Evolutionary conservation across 1,139 yeast species (phyloP), one percentile per base, ranked within the genome.

Genomic region (Meyerozyma guilliermondii): DNA sequence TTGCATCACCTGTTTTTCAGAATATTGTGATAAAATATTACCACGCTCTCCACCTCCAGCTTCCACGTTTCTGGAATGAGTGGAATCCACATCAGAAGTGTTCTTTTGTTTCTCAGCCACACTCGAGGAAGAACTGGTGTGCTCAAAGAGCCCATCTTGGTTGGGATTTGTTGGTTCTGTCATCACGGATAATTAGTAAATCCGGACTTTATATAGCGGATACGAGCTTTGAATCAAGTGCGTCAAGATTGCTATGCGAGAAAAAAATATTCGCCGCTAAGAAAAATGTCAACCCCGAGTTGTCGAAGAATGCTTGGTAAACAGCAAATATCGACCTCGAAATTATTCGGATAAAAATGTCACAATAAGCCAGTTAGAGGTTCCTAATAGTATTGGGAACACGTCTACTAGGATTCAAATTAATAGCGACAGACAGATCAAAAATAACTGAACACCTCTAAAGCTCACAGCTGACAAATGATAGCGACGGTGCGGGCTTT

Each of bases 1-100:
- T 46, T 69, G 73, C 74, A 80, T 75, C 7, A 81, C 87, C 57
- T 83, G 86, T 26, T 76, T 74, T 48, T 79, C 81, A 18, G 83
- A 62, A 49, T 84, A 80, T 51, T 80, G 84, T 2, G 80, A 62
- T 46, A 85, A 68, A 41, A 84, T 81, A 58, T 84, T 83, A 35
- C 78, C 81, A 29, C 44, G 55, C 44, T 65, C 72, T 17, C 52
- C 54, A 10, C 43, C 13, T 30, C 56, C 61, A 22, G 60, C 48
- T 38, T 58, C 58, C 13, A 56, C 60, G 4, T 41, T 24, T 35
- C 51, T 52, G 20, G 65, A 58, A 41, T 50, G 56, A 31, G 53
- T 31, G 27, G 64, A 56, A 28, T 62, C 69, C 35, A 53, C 46
- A 38, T 63, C 68, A 10, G 59, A 58, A 14, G 36, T 39, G 10